Evolutionary conservation across 176 grass and related monocot species (phyloP).

Genomic region (Oryza australiensis): DNA sequence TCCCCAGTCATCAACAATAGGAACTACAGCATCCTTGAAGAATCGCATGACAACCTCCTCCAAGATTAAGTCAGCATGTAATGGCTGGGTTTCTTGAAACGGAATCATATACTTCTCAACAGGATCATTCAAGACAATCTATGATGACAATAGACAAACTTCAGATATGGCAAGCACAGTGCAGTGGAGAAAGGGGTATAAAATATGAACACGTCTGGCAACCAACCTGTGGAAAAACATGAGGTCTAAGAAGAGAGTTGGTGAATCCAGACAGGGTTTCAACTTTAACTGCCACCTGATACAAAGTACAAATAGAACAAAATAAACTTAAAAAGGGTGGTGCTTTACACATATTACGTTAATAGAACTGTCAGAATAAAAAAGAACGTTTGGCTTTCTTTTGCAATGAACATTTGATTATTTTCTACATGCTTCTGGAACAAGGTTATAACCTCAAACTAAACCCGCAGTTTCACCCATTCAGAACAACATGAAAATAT

Average conservation of each 20-base stretch:
- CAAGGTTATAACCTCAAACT: background rate
- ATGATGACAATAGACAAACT: constrained; percentile 18
- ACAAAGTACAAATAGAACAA: constrained; percentile 34
- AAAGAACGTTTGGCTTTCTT: background rate
- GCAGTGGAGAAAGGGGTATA: constrained; percentile 12
- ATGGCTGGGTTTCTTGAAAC: constrained; percentile 67
- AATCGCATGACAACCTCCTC: constrained; percentile 71
- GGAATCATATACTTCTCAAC: constrained; percentile 89
- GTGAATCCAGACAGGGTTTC: constrained; percentile 80
- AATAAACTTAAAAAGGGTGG: constrained; percentile 6
- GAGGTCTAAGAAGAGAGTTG: constrained; percentile 59
- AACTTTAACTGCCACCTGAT: constrained; percentile 79
- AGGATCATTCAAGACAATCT: constrained; percentile 87
- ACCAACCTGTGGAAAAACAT: constrained; percentile 68
- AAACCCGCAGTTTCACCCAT: constrained; percentile 20
- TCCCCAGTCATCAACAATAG: constrained; percentile 85
- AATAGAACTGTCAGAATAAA: background rate
- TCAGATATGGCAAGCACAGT: constrained; percentile 22
- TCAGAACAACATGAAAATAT: constrained; percentile 1
- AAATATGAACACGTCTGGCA: constrained; percentile 1
- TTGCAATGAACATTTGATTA: background rate
- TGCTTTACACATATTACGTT: constrained; percentile 10
- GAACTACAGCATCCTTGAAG: constrained; percentile 61
- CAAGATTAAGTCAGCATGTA: constrained; percentile 57
- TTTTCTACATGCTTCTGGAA: background rate